Evolutionary conservation across 306 rosid genomes (phyloP).

Genomic region (Leucaena leucocephala): DNA sequence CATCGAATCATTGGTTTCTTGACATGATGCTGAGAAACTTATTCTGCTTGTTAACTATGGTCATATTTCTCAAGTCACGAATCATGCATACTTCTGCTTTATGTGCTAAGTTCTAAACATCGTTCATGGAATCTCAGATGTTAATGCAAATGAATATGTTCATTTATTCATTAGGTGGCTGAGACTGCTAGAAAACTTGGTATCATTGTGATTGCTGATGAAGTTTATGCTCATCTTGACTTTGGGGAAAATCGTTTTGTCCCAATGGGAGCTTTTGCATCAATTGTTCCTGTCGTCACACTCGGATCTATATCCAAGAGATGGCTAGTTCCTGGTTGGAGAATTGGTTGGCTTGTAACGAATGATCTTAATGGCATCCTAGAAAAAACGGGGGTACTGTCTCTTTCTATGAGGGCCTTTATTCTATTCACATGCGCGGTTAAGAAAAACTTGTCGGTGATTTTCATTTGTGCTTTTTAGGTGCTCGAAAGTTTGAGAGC

Average conservation of each 20-base stretch:
- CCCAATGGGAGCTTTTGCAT: constrained; percentile 39
- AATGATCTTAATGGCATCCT: constrained; percentile 43
- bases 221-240: constrained; percentile 46
- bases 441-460: background rate
- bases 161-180: constrained; percentile 35
- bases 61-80: too few relatives aligned
- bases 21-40: too few relatives aligned
- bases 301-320: constrained; percentile 57
- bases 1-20: too few relatives aligned
- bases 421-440: background rate
- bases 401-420: background rate
- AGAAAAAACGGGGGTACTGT: constrained; percentile 34
- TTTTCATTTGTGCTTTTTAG: background rate
- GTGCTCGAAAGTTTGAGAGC: background rate
- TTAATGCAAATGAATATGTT: background rate
- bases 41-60: too few relatives aligned
- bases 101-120: background rate
- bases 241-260: constrained; percentile 38
- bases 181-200: constrained; percentile 53
- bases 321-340: constrained; percentile 53
- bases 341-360: constrained; percentile 51
- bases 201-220: constrained; percentile 48
- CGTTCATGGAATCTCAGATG: background rate
- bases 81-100: too few relatives aligned
- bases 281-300: constrained; percentile 48